Percentiles rank a stretch among this genome's conserved stretches.
Evolutionary conservation across 1,284 basidiomycete genomes (phyloP).

Genomic region (Ceratobasidium sp.): DNA sequence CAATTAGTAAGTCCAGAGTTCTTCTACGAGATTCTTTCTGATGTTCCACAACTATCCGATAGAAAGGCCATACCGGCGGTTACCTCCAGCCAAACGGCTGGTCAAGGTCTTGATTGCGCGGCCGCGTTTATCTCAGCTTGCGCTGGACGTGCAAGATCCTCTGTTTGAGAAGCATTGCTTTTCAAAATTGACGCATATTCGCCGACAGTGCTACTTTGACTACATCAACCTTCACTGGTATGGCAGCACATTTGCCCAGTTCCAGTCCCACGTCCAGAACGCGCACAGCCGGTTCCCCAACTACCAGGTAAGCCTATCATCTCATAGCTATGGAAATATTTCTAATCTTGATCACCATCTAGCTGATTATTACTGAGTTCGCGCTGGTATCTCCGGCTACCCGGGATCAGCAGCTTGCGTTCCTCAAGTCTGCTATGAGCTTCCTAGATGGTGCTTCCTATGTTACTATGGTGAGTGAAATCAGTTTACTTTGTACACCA

Average conservation of each 20-base stretch:
- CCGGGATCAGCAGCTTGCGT: slow-evolving; percentile 12
- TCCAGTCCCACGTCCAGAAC: slow-evolving; percentile 18
- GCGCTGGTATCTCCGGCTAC: not conserved
- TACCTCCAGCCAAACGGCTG: slow-evolving; percentile 19
- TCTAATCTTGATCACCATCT: not conserved
- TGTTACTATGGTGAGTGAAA: slow-evolving; percentile 2
- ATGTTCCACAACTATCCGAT: too few species aligned
- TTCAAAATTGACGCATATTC: too few species aligned
- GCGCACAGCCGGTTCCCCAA: slow-evolving; percentile 6
- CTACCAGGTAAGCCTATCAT: slow-evolving; percentile 1
- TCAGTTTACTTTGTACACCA: not conserved
- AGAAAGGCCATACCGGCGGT: slow-evolving; percentile 37
- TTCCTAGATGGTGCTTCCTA: slow-evolving; percentile 26
- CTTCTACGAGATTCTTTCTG: too few species aligned
- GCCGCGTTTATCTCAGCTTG: slow-evolving; percentile 28
- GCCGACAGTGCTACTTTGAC: slow-evolving; percentile 38
- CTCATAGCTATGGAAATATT: too few species aligned
- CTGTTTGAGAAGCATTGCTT: too few species aligned
- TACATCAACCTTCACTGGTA: slow-evolving; percentile 41
- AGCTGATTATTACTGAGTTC: slow-evolving; percentile 28
- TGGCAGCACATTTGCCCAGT: slow-evolving; percentile 11
- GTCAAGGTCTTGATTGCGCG: slow-evolving; percentile 15
- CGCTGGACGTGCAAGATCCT: too few species aligned
- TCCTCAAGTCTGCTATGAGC: slow-evolving; percentile 6
- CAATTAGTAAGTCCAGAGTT: too few species aligned